Evolutionary conservation across 176 grass and related monocot genomes (phyloP), one percentile per base, ranked within the genome.

Genomic region (Bonia amplexicaulis): DNA sequence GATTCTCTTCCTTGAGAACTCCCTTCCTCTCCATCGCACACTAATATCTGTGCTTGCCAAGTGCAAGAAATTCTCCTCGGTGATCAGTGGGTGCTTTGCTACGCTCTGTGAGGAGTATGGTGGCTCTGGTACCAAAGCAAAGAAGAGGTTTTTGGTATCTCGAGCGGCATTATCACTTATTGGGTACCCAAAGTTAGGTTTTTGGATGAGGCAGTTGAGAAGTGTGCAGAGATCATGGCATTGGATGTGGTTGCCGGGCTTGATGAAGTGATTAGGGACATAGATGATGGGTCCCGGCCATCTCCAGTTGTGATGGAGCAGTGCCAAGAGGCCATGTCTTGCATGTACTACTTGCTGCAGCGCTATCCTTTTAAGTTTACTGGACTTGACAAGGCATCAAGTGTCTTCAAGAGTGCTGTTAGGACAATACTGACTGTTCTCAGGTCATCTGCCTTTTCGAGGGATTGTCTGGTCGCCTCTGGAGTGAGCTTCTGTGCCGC

Each of bases 341-440:
- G 96, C 89, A 87, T 98, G 88, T 95, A 98, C 70, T 98, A 95
- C 88, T 86, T 98, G 91, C 89, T 98, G 78, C 96, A 98, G 87
- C 84, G 87, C 71, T 94, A 95, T 82, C 91, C 96, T 20, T 89
- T 77, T 65, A 90, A 85, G 76, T 95, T 98, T 71, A 66, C 77
- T 45, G 89, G 74, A 37, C 82, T 86, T 40, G 86, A 92, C 26
- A 84, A 90, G 76, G 83, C 80, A 49, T 94, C 91, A 23, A 79
- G 16, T 81, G 76, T 95, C 80, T 95, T 95, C 66, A 83, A 41
- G 71, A 87, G 70, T 69, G 80, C 85, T 70, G 46, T 98, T 80
- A 82, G 86, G 78, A 90, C 89, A 2, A 95, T 98, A 87, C 67
- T 98, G 44, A 85, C 75, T 78, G 86, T 98, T 98, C 92, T 98